Percentiles rank a stretch among this genome's conserved stretches.
phyloP scores from a whole-genome alignment of 768 basidiomycete species.

The Podaxis carcinomalis region DNA sequence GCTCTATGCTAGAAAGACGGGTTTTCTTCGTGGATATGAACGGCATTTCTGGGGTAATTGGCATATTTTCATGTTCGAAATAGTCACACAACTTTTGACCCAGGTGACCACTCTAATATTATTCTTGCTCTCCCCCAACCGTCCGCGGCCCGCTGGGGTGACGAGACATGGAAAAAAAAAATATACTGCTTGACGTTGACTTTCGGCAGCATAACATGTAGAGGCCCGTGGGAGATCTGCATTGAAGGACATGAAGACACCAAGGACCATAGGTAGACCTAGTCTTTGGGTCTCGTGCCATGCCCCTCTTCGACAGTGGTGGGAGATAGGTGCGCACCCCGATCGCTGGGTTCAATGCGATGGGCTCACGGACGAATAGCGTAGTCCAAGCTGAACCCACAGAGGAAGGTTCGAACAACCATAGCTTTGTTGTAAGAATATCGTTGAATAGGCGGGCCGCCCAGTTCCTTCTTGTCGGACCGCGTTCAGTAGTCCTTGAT shows the following conservation, averaged over 20 bases:
- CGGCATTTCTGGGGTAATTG: neutral
- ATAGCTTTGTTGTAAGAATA: neutral
- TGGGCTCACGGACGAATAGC: neutral
- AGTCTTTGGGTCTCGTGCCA: no score
- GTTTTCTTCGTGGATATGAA: constrained; percentile 9
- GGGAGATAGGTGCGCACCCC: neutral
- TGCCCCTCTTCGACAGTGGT: no score
- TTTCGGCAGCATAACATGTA: neutral
- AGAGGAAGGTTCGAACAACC: neutral
- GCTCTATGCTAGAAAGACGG: neutral
- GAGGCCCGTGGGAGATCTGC: neutral
- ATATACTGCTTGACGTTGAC: neutral
- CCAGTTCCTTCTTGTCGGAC: neutral
- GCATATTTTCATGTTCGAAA: neutral
- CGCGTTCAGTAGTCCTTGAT: neutral
- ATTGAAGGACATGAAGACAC: no score
- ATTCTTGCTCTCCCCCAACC: neutral
- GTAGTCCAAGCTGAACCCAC: neutral
- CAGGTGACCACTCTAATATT: constrained; percentile 11
- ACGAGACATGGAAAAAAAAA: neutral
- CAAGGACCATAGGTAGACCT: no score
- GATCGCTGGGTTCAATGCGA: neutral
- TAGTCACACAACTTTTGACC: neutral
- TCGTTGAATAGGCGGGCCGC: neutral
- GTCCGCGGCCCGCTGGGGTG: neutral